Base-by-base conservation (phyloP, 768 basidiomycete species). In the Russula foetens region DNA sequence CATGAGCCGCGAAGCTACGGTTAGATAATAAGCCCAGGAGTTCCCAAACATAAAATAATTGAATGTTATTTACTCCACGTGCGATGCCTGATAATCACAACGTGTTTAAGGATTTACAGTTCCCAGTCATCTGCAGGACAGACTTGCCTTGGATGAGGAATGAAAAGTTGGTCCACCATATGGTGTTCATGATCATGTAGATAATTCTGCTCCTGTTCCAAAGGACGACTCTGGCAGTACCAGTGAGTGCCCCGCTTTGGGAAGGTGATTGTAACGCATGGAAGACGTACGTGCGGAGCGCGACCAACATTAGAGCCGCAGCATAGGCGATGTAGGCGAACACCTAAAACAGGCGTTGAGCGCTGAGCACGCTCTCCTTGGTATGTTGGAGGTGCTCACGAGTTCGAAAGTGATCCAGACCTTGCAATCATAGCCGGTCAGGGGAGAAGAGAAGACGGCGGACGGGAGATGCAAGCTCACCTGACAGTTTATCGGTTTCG, bases 401-500 rank as follows among this genome's bases (percentile, higher is more conserved):
- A 60, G 12, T 28, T 38, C 38, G 14, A 23, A 28, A 2, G 33
- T 29, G 21, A 39, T 6, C 44, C 29, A 46, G 17, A 48, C 17
- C 59, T 53, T 17, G 31, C 15, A 24, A 46, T 28, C 24, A 9
- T 53, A 15, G 26, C 17, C 28, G 3, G 9, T 59, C 21, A 59
- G 58, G 24, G 7, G 15, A 3, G 26, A n/a, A 21, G 7, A 17
- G 1, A 15, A 12, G 2, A 15, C 6, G 17, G 17, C 8, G 7
- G 6, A 21, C 19, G 24, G 14, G 24, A 24, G 47, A 43, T 3
- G 19, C 17, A 26, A 28, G 28, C 56, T 12, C 14, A 58, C 60
- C 23, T 62, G 49, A 33, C 60, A 62, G 45, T 62, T 58, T 7
- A 62, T 52, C 23, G 23, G 24, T 1, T 1, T 15, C n/a, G 43